A percentile compares a stretch with the other conserved stretches of the same genome.
Conservation (phyloP, 2,329 filamentous ascomycete genomes). For the Xylariales sp. region DNA sequence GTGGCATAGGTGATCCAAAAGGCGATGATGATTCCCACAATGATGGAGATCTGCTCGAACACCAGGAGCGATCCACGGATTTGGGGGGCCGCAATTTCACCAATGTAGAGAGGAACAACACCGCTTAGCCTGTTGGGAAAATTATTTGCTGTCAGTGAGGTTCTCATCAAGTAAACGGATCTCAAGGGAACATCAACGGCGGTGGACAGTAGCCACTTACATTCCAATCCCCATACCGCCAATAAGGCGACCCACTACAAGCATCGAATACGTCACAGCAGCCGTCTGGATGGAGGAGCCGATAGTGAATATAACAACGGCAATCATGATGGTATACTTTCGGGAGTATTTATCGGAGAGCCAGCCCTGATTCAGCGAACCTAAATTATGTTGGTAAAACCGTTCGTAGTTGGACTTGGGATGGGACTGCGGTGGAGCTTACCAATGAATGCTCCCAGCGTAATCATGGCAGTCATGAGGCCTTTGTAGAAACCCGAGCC, state of each 20-base stretch:
- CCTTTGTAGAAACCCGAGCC: slow-evolving; percentile 33
- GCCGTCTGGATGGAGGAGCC: slow-evolving; percentile 43
- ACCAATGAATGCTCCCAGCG: slow-evolving; percentile 53
- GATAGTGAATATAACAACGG: slow-evolving; percentile 35
- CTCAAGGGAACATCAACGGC: no score
- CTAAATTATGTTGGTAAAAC: background rate
- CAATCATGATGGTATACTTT: slow-evolving; percentile 48
- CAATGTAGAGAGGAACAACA: slow-evolving; percentile 15
- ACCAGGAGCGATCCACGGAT: slow-evolving; percentile 11
- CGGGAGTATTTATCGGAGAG: slow-evolving; percentile 47
- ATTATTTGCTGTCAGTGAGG: background rate
- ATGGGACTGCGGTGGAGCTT: no score
- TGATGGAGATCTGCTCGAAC: slow-evolving; percentile 18
- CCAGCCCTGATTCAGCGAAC: slow-evolving; percentile 44
- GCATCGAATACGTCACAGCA: slow-evolving; percentile 38
- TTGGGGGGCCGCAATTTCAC: slow-evolving; percentile 15
- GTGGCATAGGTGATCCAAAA: slow-evolving; percentile 11
- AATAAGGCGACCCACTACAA: slow-evolving; percentile 51
- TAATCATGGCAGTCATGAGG: slow-evolving; percentile 36
- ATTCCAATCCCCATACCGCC: slow-evolving; percentile 47
- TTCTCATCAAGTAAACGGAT: no score
- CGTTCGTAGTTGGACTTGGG: no score
- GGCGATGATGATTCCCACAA: slow-evolving; percentile 18
- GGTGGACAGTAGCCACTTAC: background rate
- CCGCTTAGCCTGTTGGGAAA: slow-evolving; percentile 4